These are phyloP conservation scores for Vitis hybrid DNA, from an alignment of 177 flowering plant species.

Conservation along the genomic window DNA sequence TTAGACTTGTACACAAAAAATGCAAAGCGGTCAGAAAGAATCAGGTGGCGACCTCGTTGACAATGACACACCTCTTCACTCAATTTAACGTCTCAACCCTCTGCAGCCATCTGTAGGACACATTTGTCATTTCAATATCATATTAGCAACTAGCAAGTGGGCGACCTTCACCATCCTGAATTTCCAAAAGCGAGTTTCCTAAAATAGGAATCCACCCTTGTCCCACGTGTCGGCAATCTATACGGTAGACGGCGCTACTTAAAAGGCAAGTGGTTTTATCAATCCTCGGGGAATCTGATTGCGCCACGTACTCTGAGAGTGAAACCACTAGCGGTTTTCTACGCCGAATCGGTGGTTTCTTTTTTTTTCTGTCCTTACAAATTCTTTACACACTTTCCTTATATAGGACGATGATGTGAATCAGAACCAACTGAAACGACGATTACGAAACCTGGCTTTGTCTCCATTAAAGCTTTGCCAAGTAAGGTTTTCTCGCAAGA, in stretches of 20 bases:
- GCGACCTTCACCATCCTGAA: too few relatives aligned
- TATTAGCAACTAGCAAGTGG: too few relatives aligned
- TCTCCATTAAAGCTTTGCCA: slow-evolving; percentile 16
- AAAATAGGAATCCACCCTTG: slow-evolving; percentile 12
- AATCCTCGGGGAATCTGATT: slow-evolving; percentile 6
- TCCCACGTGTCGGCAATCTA: slow-evolving; percentile 37
- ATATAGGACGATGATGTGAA: slow-evolving; percentile 1
- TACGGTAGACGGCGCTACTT: slow-evolving; percentile 17
- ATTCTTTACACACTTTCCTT: slow-evolving; percentile 10
- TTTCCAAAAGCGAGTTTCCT: slow-evolving; percentile 2
- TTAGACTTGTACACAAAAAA: too few relatives aligned
- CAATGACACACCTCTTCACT: too few relatives aligned
- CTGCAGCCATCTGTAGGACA: too few relatives aligned
- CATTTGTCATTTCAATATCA: too few relatives aligned
- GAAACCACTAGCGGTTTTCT: slow-evolving; percentile 23
- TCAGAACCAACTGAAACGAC: slow-evolving; percentile 12
- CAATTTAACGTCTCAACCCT: too few relatives aligned
- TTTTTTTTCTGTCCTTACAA: not conserved
- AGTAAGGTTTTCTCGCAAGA: not conserved
- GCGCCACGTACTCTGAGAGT: slow-evolving; percentile 17
- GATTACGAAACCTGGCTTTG: slow-evolving; percentile 19
- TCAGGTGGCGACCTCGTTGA: too few relatives aligned
- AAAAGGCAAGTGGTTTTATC: too few relatives aligned
- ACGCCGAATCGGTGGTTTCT: too few relatives aligned
- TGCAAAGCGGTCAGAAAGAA: too few relatives aligned